Percentiles rank a stretch among this genome's conserved stretches.
Evolutionary conservation across 2,329 filamentous ascomycete genomes (phyloP).

Genomic region (Xylariaceae sp.): DNA sequence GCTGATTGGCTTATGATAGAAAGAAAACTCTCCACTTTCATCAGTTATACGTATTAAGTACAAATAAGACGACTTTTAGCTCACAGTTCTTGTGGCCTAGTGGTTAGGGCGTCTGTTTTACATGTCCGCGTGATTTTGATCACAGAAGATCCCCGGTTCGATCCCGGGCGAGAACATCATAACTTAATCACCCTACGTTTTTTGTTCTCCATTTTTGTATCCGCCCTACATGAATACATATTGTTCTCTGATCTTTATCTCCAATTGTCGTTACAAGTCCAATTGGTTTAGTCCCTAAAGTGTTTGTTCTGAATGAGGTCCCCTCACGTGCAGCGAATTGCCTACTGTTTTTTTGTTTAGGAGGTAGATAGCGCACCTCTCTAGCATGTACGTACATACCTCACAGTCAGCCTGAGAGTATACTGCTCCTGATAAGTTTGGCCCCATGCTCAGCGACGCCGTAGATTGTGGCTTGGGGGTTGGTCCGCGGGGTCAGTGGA

Average conservation of each 20-base stretch:
- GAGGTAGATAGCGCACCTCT: no score
- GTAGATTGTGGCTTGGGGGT: conserved; percentile 17
- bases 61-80: no score
- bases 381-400: no score
- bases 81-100: conserved; percentile 20
- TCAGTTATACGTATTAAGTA: no score
- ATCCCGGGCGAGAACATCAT: conserved; percentile 16
- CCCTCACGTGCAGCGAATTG: no score
- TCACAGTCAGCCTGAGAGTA: no score
- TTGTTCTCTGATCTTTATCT: background rate
- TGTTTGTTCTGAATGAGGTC: no score
- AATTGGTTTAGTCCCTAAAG: no score
- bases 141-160: conserved; percentile 21
- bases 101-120: conserved; percentile 20
- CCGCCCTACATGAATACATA: background rate
- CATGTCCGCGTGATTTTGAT: conserved; percentile 1
- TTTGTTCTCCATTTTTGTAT: background rate
- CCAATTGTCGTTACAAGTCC: background rate
- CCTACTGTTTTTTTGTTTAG: no score
- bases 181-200: no score
- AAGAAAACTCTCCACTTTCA: no score
- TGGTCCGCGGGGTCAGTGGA: conserved; percentile 16
- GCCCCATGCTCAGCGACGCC: conserved; percentile 19
- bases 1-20: no score
- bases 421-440: conserved; percentile 18